phyloP scores from a whole-genome alignment of 805 yeast species.

The Jamesozyma piceae region DNA sequence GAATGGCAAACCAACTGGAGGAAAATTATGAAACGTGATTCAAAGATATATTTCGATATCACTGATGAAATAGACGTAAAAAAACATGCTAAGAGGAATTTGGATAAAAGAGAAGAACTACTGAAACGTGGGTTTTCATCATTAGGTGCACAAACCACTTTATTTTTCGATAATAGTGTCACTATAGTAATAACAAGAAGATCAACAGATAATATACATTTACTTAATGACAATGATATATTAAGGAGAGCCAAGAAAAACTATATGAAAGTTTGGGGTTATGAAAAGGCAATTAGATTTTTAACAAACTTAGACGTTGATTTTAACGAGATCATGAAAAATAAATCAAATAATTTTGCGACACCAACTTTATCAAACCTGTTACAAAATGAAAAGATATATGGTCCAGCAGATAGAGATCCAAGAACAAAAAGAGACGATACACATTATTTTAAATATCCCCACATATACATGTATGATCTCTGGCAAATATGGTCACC shows the following conservation, averaged over 20 bases:
- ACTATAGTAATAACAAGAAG: conserved; percentile 76
- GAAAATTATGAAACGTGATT: conserved; percentile 43
- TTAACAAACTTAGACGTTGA: conserved; percentile 52
- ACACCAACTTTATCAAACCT: conserved; percentile 45
- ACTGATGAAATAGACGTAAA: conserved; percentile 27
- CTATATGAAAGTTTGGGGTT: conserved; percentile 77
- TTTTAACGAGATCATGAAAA: conserved; percentile 21
- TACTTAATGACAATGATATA: conserved; percentile 48
- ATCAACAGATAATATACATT: conserved; percentile 32
- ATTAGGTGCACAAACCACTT: conserved; percentile 49
- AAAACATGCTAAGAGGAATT: conserved; percentile 13
- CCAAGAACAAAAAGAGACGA: conserved; percentile 80
- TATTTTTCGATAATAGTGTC: conserved; percentile 49
- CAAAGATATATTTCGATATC: conserved; percentile 53
- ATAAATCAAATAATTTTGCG: conserved; percentile 18
- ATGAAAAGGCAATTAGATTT: conserved; percentile 75
- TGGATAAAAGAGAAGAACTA: conserved; percentile 24
- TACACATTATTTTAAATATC: conserved; percentile 66
- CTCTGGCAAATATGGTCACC: conserved; percentile 71
- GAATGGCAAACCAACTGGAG: conserved; percentile 63
- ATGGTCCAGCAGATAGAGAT: conserved; percentile 84
- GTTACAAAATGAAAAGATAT: conserved; percentile 72
- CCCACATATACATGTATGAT: conserved; percentile 74
- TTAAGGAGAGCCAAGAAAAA: conserved; percentile 50
- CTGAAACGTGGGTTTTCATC: conserved; percentile 27